A percentile compares a stretch with the other conserved stretches of the same genome.
Evolutionary conservation across 192 early-diverging fungal genomes (phyloP).

Genomic region (Backusella westeae): DNA sequence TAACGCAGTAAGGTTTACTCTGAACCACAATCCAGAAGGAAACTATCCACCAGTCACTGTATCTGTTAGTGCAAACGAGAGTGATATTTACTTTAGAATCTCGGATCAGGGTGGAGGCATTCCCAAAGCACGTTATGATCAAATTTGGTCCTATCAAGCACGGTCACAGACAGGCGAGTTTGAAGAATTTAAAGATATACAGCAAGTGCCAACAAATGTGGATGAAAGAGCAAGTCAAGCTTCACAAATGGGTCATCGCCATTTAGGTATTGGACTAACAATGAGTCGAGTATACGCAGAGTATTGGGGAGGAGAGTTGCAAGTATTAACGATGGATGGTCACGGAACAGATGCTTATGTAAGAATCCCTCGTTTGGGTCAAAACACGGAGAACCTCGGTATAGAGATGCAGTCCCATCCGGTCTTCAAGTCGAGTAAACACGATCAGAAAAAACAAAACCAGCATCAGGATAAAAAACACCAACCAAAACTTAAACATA

Average conservation of each 20-base stretch:
- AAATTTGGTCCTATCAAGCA: constrained; percentile 69
- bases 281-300: constrained; percentile 91
- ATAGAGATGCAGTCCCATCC: constrained; percentile 17
- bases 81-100: constrained; percentile 83
- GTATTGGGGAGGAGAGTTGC: constrained; percentile 92
- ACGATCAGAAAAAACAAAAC: not conserved
- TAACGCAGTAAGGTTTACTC: constrained; percentile 78
- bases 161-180: constrained; percentile 37
- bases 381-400: constrained; percentile 54
- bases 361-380: constrained; percentile 69
- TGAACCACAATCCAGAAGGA: constrained; percentile 48
- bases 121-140: constrained; percentile 49
- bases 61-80: constrained; percentile 74
- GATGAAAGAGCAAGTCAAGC: constrained; percentile 30
- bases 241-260: constrained; percentile 21
- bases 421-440: not conserved
- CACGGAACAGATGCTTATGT: constrained; percentile 94
- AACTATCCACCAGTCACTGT: constrained; percentile 74
- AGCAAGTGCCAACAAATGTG: constrained; percentile 75
- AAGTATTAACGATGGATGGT: constrained; percentile 78
- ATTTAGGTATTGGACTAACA: constrained; percentile 84
- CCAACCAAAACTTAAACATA: not conserved
- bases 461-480: not conserved
- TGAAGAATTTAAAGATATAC: constrained; percentile 69
- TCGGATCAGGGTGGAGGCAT: constrained; percentile 96